A percentile compares a stretch with the other conserved stretches of the same genome.
These are phyloP conservation scores for Bertia moriformis DNA, from an alignment of 2,329 filamentous ascomycete species.

Conservation along the genomic window DNA sequence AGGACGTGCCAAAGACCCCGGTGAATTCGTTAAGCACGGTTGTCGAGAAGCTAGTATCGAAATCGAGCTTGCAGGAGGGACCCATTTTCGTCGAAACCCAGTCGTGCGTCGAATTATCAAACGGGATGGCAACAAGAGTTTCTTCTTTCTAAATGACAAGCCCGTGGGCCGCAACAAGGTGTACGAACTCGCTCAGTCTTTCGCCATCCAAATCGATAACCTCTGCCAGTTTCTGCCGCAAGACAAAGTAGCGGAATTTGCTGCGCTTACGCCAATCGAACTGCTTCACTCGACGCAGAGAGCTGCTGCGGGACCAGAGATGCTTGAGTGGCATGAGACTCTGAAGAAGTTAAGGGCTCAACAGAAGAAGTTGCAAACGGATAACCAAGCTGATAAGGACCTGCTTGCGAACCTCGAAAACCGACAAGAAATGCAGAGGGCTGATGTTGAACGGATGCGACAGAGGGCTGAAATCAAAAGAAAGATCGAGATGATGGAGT, in stretches of 20 bases:
- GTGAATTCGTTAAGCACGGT: constrained; percentile 59
- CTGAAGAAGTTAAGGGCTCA: constrained; percentile 41
- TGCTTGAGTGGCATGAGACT: constrained; percentile 48
- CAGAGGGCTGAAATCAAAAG: constrained; percentile 58
- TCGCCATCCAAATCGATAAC: constrained; percentile 62
- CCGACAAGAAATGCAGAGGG: constrained; percentile 53
- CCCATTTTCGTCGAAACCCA: constrained; percentile 32
- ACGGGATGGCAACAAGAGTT: constrained; percentile 45
- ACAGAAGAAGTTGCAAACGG: constrained; percentile 35
- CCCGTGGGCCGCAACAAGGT: constrained; percentile 30
- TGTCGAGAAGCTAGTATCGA: constrained; percentile 47
- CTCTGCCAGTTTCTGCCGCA: constrained; percentile 64
- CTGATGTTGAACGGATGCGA: constrained; percentile 69
- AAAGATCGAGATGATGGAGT: constrained; percentile 49
- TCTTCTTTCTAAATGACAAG: constrained; percentile 41
- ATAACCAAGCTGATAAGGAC: constrained; percentile 31
- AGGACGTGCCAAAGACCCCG: constrained; percentile 52
- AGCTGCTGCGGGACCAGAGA: constrained; percentile 49
- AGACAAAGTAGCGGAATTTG: constrained; percentile 61
- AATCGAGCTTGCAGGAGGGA: constrained; percentile 48
- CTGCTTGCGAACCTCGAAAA: constrained; percentile 35
- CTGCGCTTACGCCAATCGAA: constrained; percentile 46
- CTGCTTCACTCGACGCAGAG: constrained; percentile 51
- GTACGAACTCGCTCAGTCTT: constrained; percentile 33
- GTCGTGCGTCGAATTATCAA: constrained; percentile 45